Base-by-base conservation (phyloP, 1,139 yeast species). In the Kodamaea sp. region DNA sequence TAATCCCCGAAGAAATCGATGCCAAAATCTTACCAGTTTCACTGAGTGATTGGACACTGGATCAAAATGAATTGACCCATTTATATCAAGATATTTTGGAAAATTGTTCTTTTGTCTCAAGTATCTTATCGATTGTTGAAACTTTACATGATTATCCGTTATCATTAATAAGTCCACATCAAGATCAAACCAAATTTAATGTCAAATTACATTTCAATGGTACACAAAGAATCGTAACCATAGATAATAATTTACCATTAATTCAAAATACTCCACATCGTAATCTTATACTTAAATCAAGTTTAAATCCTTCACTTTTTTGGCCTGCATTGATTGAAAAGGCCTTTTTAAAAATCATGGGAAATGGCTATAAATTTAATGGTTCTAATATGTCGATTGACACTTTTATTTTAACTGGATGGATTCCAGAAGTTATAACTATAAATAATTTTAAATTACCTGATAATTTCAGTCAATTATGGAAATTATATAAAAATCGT, bases 321-420 rank as follows among this genome's bases (percentile, higher is more conserved):
- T 83, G 89, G 87, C 92, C 92, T 0, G 85, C 87, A 0, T 51
- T 87, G 20, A 54, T 86, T 2, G 96, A 89, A 57, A 82, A 85
- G 52, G 94, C 95, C 0, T 84, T 79, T 51, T 64, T 88, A 46
- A 78, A 78, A 47, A 59, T 83, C 0, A 65, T 73, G 64, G 84
- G 84, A 1, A 56, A 65, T 12, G 84, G 86, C 2, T 84, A 84
- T 52, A 62, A 68, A n/a, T 78, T 79, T 39, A 55, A 57, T 5
- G 97, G 97, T 0, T 87, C 96, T 0, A 87, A 88, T 55, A 79
- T 86, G 55, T 85, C 88, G 1, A 66, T 74, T n/a, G 96, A 86
- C 51, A 75, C 86, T 0, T 85, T 64, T 49, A 62, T 78, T 35
- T 49, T 88, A 6, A 69, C 80, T 4, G 89, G 90, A 0, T 88